phyloP scores from a whole-genome alignment of 495 filamentous ascomycete species.

The Halenospora varia region DNA sequence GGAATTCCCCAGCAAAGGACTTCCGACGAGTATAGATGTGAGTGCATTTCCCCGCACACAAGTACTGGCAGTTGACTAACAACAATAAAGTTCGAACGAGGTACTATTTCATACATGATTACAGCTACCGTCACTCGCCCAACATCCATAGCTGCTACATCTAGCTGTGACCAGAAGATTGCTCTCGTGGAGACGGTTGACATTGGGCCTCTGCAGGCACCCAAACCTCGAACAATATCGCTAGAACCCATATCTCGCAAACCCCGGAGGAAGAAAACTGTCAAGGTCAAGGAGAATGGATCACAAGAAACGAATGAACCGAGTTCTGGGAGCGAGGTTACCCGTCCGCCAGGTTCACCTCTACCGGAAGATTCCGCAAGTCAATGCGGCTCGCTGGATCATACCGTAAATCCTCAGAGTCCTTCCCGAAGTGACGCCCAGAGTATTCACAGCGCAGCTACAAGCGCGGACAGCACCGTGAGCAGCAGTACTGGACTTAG shows the following conservation, averaged over 20 bases:
- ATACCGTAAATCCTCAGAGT: conserved; percentile 33
- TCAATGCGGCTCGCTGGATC: conserved; percentile 18
- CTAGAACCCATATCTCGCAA: conserved; percentile 62
- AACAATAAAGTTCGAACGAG: conserved; percentile 77
- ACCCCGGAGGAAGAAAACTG: conserved; percentile 22
- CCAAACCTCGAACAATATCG: conserved; percentile 70
- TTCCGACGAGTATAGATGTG: conserved; percentile 95
- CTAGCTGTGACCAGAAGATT: conserved; percentile 74
- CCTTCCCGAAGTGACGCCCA: conserved; percentile 54
- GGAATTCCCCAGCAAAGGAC: conserved; percentile 65
- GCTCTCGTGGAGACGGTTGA: conserved; percentile 70
- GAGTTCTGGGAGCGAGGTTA: conserved; percentile 8
- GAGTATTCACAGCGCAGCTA: conserved; percentile 46
- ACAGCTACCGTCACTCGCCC: conserved; percentile 87
- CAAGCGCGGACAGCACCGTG: conserved; percentile 56
- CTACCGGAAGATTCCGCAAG: conserved; percentile 24
- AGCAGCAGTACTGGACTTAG: conserved; percentile 54
- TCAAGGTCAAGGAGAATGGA: conserved; percentile 11
- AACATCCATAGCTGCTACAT: conserved; percentile 75
- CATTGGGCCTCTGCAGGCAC: conserved; percentile 50
- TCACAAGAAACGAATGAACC: conserved; percentile 11
- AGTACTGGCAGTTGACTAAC: conserved; percentile 18
- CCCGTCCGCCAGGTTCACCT: conserved; percentile 11
- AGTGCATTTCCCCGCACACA: conserved; percentile 28
- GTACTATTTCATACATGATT: conserved; percentile 86